These are phyloP conservation scores for Dianthus caryophyllus DNA, from an alignment of 148 eudicot species.

Conservation along the genomic window DNA sequence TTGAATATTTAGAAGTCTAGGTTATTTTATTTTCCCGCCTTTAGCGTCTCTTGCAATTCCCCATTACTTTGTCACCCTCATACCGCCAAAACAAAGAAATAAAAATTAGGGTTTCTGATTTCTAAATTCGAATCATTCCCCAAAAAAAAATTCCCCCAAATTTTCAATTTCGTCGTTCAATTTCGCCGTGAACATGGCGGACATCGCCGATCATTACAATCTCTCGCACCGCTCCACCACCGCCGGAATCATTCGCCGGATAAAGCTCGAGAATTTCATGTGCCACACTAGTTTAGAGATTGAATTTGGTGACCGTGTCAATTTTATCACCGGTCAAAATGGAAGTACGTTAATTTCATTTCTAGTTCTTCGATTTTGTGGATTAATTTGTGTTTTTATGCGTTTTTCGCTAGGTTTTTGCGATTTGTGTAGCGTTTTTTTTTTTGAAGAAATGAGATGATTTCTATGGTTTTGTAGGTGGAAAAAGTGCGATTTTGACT, in stretches of 20 bases:
- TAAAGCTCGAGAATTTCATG: constrained; percentile 88
- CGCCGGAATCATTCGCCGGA: constrained; percentile 67
- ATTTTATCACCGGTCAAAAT: constrained; percentile 94
- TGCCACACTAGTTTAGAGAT: constrained; percentile 77
- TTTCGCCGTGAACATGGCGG: constrained; percentile 29
- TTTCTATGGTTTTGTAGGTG: constrained; percentile 43
- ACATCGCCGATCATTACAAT: constrained; percentile 19
- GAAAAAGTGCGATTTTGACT: constrained; percentile 95
- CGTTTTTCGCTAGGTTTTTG: constrained; percentile 7
- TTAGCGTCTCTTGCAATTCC: too few relatives aligned
- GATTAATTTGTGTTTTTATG: neutral
- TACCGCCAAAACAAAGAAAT: neutral
- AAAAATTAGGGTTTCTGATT: constrained; percentile 13
- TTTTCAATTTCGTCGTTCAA: neutral
- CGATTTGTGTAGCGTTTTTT: neutral
- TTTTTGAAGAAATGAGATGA: constrained; percentile 10
- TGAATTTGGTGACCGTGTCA: constrained; percentile 64
- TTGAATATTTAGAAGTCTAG: too few relatives aligned
- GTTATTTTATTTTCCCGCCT: too few relatives aligned
- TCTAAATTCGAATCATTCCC: too few relatives aligned
- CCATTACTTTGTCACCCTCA: too few relatives aligned
- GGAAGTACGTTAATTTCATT: constrained; percentile 55
- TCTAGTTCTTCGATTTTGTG: neutral
- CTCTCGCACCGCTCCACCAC: constrained; percentile 13
- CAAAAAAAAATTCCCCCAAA: neutral